phyloP scores from a whole-genome alignment of 2,329 filamentous ascomycete genomes.

The Endoconidiophora laricicola region DNA sequence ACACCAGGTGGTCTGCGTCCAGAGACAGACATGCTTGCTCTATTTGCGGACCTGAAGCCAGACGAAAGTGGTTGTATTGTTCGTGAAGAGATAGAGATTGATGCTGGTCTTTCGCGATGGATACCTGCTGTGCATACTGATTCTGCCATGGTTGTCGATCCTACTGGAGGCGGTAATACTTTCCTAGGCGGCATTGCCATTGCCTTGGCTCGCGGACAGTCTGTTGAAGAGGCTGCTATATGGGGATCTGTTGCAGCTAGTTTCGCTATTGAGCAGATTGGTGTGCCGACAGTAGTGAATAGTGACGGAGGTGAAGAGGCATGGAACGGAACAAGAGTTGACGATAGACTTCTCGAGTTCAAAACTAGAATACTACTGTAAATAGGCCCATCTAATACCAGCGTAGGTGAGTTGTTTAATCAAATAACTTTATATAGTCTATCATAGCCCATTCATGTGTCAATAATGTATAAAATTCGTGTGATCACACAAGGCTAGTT shows the following conservation, averaged over 20 bases:
- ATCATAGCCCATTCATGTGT: no score
- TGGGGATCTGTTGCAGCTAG: conserved; percentile 75
- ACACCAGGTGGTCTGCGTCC: conserved; percentile 35
- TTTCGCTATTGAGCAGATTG: conserved; percentile 89
- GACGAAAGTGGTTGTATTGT: conserved; percentile 35
- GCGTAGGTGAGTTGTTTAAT: no score
- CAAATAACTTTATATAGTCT: no score
- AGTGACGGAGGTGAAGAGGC: conserved; percentile 32
- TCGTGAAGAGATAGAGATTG: conserved; percentile 41
- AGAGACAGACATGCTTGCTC: conserved; percentile 45
- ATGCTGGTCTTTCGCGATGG: conserved; percentile 54
- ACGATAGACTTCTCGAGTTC: conserved; percentile 36
- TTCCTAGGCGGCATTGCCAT: conserved; percentile 53
- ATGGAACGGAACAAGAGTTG: conserved; percentile 43
- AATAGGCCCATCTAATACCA: background rate
- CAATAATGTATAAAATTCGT: background rate
- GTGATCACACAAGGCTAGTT: background rate
- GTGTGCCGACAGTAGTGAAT: conserved; percentile 46
- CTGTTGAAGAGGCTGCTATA: conserved; percentile 51
- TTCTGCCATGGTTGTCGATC: conserved; percentile 53
- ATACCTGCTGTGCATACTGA: conserved; percentile 57
- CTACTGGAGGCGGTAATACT: conserved; percentile 84
- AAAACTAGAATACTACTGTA: conserved; percentile 3
- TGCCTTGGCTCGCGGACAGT: conserved; percentile 40
- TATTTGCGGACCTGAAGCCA: conserved; percentile 42